Conservation (phyloP, 192 early-diverging fungal species). For the Coemansia sp. region DNA sequence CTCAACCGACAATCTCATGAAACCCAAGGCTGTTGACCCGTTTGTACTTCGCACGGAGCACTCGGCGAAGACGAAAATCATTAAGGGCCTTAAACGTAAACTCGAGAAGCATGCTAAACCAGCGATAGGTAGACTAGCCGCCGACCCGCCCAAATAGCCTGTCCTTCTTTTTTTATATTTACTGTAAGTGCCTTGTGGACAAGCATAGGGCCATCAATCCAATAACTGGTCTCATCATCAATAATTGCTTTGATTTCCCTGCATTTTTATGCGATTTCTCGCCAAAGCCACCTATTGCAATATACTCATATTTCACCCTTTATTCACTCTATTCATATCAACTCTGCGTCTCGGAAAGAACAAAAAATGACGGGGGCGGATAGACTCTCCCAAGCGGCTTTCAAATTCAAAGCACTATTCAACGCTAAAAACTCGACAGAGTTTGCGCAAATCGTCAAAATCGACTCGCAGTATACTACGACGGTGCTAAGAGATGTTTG, state of each 20-base stretch:
- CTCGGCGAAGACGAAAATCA: too few species aligned
- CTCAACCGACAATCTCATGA: too few species aligned
- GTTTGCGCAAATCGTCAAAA: conserved; percentile 24
- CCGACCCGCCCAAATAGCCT: too few species aligned
- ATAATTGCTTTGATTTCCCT: too few species aligned
- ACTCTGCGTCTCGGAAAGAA: not conserved
- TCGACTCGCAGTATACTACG: conserved; percentile 25
- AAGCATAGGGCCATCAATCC: not conserved
- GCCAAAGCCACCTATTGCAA: not conserved
- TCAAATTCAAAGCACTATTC: conserved; percentile 34
- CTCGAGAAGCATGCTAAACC: too few species aligned
- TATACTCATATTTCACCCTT: not conserved
- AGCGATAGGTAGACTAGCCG: too few species aligned
- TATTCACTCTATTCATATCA: not conserved
- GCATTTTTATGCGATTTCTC: not conserved
- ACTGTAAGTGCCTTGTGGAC: too few species aligned
- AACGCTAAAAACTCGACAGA: conserved; percentile 25
- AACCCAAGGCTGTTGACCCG: too few species aligned
- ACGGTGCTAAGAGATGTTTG: conserved; percentile 30
- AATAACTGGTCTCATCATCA: not conserved
- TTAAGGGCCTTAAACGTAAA: too few species aligned
- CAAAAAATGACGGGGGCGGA: conserved; percentile 18
- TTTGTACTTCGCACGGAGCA: too few species aligned
- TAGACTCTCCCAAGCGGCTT: conserved; percentile 21
- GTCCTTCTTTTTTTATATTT: too few species aligned